These are phyloP conservation scores for Acanthamoeba culbertsoni DNA, from an alignment of 208 protist species.

Conservation along the genomic window DNA sequence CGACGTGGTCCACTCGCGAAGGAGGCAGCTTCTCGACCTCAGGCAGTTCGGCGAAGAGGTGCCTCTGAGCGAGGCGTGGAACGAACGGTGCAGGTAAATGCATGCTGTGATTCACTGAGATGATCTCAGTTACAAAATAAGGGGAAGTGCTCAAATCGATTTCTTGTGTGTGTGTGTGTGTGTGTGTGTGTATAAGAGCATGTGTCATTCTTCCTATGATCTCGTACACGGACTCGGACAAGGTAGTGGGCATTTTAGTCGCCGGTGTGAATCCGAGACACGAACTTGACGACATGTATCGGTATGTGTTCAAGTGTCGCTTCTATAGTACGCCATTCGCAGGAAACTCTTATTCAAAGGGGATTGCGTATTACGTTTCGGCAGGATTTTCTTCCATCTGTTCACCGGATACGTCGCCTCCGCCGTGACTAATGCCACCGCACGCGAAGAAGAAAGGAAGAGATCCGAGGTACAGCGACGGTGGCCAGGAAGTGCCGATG, in stretches of 20 bases:
- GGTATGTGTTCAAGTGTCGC: too few relatives aligned
- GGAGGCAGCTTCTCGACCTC: not conserved
- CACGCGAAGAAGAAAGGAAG: conserved; percentile 28
- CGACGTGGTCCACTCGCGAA: not conserved
- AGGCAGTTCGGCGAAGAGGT: not conserved
- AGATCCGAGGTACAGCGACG: conserved; percentile 15
- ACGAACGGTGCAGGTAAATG: not conserved
- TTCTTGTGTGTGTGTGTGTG: not conserved
- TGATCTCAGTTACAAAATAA: too few relatives aligned
- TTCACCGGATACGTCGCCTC: not conserved
- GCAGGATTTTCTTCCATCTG: conserved; percentile 21
- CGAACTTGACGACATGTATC: not conserved
- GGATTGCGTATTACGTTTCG: too few relatives aligned
- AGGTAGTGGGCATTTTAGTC: not conserved
- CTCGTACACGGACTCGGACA: not conserved
- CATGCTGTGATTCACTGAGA: not conserved
- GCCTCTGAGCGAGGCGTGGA: not conserved
- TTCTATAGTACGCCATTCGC: too few relatives aligned
- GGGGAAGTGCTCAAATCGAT: not conserved
- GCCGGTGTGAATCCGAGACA: conserved; percentile 30
- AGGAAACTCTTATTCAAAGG: too few relatives aligned
- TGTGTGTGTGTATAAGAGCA: too few relatives aligned
- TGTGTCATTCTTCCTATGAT: conserved; percentile 4
- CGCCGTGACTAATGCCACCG: conserved; percentile 24
- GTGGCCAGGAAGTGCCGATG: too few relatives aligned